Evolutionary conservation across 2,329 filamentous ascomycete genomes (phyloP).

Genomic region (Xylaria arbuscula): DNA sequence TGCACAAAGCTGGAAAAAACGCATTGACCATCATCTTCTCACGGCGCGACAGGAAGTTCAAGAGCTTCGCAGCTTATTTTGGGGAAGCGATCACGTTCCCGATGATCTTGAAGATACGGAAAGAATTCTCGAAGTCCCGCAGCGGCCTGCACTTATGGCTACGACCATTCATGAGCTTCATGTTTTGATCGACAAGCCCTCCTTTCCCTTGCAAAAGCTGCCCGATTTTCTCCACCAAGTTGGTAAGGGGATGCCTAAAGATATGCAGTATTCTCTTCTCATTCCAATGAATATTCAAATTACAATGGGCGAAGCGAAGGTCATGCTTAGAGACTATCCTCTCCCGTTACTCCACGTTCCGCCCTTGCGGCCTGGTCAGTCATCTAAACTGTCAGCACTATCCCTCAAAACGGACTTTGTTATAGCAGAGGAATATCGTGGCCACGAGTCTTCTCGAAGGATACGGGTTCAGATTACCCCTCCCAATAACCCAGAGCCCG

Average conservation of each 20-base stretch:
- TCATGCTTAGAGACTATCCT: conserved; percentile 93
- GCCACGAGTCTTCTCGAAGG: conserved; percentile 80
- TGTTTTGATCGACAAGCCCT: conserved; percentile 89
- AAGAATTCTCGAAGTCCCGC: conserved; percentile 84
- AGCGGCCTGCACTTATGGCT: conserved; percentile 84
- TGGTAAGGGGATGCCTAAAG: conserved; percentile 94
- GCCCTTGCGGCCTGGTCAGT: conserved; percentile 80
- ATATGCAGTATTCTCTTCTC: conserved; percentile 90
- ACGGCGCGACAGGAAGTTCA: conserved; percentile 79
- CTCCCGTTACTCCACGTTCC: conserved; percentile 92
- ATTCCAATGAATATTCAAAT: conserved; percentile 91
- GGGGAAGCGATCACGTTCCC: conserved; percentile 82
- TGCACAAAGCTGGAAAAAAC: conserved; percentile 88
- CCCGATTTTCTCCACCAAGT: conserved; percentile 87
- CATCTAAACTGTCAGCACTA: conserved; percentile 81
- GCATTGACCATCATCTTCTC: conserved; percentile 81
- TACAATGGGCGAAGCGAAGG: conserved; percentile 87
- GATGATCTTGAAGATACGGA: conserved; percentile 86
- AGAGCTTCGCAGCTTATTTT: conserved; percentile 82
- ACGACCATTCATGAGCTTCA: conserved; percentile 85
- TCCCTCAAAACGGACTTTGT: conserved; percentile 92
- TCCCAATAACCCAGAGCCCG: conserved; percentile 68
- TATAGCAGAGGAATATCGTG: conserved; percentile 91
- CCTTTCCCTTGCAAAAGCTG: conserved; percentile 83
- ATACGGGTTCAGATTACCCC: conserved; percentile 88